Evolutionary conservation across 2,329 filamentous ascomycete species (phyloP).

Genomic region (Xylaria multiplex): DNA sequence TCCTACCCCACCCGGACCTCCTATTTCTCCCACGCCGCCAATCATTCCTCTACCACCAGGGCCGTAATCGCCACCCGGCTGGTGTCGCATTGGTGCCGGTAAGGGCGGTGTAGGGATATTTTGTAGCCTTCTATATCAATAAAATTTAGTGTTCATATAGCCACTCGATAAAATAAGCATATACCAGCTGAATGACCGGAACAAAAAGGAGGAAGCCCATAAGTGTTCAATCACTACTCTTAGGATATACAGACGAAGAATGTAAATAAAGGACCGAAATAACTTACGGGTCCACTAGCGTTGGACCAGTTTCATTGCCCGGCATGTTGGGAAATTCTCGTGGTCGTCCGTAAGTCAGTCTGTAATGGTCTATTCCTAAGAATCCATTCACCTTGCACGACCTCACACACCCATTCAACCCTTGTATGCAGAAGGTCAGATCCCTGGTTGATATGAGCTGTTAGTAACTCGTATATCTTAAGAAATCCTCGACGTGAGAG

Average conservation of each 20-base stretch:
- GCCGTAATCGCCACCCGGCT: background rate
- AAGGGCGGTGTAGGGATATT: background rate
- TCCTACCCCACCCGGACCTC: background rate
- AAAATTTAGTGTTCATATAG: background rate
- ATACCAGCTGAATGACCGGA: background rate
- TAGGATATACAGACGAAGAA: background rate
- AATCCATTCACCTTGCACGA: background rate
- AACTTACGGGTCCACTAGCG: background rate
- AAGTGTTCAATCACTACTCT: background rate
- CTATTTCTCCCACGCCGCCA: background rate
- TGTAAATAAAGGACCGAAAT: background rate
- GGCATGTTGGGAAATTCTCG: background rate
- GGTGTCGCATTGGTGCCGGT: no score
- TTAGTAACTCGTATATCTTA: background rate
- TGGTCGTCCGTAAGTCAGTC: background rate
- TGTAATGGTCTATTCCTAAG: background rate
- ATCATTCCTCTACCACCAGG: background rate
- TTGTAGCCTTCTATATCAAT: background rate
- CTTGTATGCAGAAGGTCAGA: background rate
- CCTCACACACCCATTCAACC: conserved; percentile 1
- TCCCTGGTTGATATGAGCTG: conserved; percentile 1
- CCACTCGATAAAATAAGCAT: background rate
- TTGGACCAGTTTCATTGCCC: background rate
- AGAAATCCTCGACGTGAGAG: background rate
- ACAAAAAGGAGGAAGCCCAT: background rate